Conservation (phyloP, 129 eudicot genomes). For the Lactuca sativa region DNA sequence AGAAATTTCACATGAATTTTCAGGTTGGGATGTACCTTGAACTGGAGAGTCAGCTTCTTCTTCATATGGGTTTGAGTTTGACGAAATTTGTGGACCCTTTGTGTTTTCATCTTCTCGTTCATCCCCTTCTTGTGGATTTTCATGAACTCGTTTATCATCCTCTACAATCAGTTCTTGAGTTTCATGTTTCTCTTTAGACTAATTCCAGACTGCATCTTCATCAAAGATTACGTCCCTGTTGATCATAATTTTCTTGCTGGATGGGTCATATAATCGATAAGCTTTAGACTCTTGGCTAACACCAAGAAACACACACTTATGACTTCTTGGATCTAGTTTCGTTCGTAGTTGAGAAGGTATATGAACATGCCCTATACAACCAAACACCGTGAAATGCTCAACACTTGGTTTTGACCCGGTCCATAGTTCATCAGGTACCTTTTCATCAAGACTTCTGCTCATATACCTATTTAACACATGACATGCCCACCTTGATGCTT, state of each 20-base stretch:
- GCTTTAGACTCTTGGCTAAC: background rate
- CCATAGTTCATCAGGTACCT: background rate
- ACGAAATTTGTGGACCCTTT: too few relatives aligned
- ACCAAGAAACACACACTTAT: background rate
- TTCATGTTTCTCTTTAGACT: background rate
- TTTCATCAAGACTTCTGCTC: too few relatives aligned
- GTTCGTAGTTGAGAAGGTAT: background rate
- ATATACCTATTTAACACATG: too few relatives aligned
- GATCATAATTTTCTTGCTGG: background rate
- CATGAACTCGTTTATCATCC: too few relatives aligned
- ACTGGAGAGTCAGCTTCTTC: too few relatives aligned
- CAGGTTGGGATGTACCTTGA: too few relatives aligned
- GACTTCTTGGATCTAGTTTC: background rate
- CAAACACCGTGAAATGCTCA: background rate
- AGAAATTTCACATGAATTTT: too few relatives aligned
- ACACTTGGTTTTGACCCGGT: background rate
- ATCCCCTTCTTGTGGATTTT: background rate
- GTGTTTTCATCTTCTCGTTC: background rate
- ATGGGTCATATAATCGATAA: background rate
- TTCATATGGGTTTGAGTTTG: too few relatives aligned
- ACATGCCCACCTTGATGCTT: background rate
- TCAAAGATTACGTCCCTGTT: background rate
- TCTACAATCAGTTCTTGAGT: background rate
- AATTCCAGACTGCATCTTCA: background rate
- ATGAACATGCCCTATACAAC: background rate